Evolutionary conservation across 805 yeast species (phyloP), one percentile per base, ranked within the genome.

Genomic region (Yamadazyma olivae): DNA sequence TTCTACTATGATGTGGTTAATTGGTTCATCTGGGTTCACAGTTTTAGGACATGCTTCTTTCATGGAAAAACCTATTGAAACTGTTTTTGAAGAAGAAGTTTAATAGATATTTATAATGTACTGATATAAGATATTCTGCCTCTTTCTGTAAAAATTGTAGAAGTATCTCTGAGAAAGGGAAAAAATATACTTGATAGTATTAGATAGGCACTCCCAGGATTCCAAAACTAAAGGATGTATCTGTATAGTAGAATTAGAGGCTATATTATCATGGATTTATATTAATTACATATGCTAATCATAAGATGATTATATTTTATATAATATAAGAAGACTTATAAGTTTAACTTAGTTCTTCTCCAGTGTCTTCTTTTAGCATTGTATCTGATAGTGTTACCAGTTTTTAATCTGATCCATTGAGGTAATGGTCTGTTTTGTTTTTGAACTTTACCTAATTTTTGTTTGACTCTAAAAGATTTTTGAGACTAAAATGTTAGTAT

Each of bases 291-390:
- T 33, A 36, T 36, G 39, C 34, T 35, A 30, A 30, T 16, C 32
- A 35, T 23, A 13, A 22, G 19, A 24, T 28, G 20, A 25, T 15
- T 25, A 20, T 20, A 20, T 20, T 20, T 20, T 25, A 13, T 25
- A 25, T 25, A 25, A 25, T n/a, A 27, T 9, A 9, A 17, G 14
- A 26, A 17, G 30, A 43, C 60, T 86, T 90, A 91, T 81, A 91
- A 73, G 82, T 81, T 79, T 77, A 91, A 81, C 95, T 91, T 91
- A 67, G 97, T 91, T 85, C 98, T 87, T 86, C 96, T 91, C 99
- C 99, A 91, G 93, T 93, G 95, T 83, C 98, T 85, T 87, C 98
- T 89, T 89, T 93, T 93, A 70, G 96, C 95, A 79, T 91, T 91
- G 86, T 88, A 88, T 82, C 95, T 88, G 80, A 93, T 84, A 64